These are phyloP conservation scores for Paraglomus occultum DNA, from an alignment of 192 early-diverging fungal species.

Conservation along the genomic window DNA sequence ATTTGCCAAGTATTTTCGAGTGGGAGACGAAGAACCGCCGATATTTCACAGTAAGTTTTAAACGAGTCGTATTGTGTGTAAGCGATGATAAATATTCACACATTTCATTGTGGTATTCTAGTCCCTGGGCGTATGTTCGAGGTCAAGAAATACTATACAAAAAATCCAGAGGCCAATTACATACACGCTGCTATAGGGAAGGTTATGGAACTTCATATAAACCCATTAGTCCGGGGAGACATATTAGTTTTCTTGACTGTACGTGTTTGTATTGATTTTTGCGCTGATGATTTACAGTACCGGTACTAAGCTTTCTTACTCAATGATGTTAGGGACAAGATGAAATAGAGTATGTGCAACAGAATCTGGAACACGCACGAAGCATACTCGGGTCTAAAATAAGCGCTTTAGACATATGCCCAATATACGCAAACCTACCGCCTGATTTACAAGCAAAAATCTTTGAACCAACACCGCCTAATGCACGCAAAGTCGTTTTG, in stretches of 20 bases:
- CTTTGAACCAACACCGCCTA: slow-evolving; percentile 95
- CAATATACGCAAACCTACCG: slow-evolving; percentile 95
- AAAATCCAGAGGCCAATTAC: slow-evolving; percentile 96
- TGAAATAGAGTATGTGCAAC: slow-evolving; percentile 93
- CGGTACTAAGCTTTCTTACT: background rate
- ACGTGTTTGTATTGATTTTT: slow-evolving; percentile 22
- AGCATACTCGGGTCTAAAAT: slow-evolving; percentile 85
- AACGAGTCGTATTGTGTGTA: background rate
- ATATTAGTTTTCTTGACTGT: slow-evolving; percentile 92
- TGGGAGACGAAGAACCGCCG: slow-evolving; percentile 66
- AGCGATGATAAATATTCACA: background rate
- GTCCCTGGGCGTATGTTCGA: slow-evolving; percentile 91
- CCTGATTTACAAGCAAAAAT: slow-evolving; percentile 96
- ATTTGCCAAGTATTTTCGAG: slow-evolving; percentile 86
- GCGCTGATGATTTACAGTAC: background rate
- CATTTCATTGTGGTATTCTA: background rate
- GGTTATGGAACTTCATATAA: slow-evolving; percentile 92
- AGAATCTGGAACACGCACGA: slow-evolving; percentile 71
- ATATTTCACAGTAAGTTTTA: slow-evolving; percentile 70
- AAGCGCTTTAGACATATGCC: slow-evolving; percentile 86
- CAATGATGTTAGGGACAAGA: slow-evolving; percentile 77
- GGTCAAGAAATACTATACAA: slow-evolving; percentile 94
- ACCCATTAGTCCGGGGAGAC: slow-evolving; percentile 79
- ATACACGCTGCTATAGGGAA: slow-evolving; percentile 88
- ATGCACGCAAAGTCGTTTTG: slow-evolving; percentile 88